phyloP scores from a whole-genome alignment of 441 rosid genomes.

The Populus tomentosa region DNA sequence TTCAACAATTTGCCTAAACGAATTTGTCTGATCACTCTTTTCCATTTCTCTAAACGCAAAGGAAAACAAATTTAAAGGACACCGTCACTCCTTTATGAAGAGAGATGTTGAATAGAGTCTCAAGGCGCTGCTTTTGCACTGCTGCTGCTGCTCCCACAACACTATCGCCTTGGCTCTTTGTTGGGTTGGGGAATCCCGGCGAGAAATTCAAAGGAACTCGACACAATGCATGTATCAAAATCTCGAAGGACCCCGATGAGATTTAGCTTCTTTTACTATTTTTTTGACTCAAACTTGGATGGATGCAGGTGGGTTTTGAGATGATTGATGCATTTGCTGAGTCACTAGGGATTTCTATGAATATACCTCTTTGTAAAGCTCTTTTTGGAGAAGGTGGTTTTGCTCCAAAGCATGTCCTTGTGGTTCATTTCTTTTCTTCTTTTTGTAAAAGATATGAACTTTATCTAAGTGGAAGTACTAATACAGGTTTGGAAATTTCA shows the following conservation, averaged over 20 bases:
- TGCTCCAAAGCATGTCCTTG: neutral
- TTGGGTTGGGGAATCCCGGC: conserved; percentile 91
- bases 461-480: neutral
- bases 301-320: conserved; percentile 73
- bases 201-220: conserved; percentile 80
- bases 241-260: neutral
- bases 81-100: neutral
- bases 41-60: neutral
- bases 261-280: neutral
- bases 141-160: conserved; percentile 30
- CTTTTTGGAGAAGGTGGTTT: conserved; percentile 68
- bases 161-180: conserved; percentile 62
- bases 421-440: neutral
- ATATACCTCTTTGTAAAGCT: conserved; percentile 61
- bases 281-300: conserved; percentile 7
- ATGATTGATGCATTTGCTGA: conserved; percentile 70
- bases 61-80: neutral
- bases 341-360: conserved; percentile 53
- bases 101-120: conserved; percentile 30
- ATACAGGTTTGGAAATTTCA: conserved; percentile 19
- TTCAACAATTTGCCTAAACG: neutral
- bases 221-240: conserved; percentile 51
- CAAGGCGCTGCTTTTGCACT: conserved; percentile 50
- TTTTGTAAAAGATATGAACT: neutral
- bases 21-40: neutral